phyloP scores from a whole-genome alignment of 75 land plant genomes.

The Cupressus sempervirens region DNA sequence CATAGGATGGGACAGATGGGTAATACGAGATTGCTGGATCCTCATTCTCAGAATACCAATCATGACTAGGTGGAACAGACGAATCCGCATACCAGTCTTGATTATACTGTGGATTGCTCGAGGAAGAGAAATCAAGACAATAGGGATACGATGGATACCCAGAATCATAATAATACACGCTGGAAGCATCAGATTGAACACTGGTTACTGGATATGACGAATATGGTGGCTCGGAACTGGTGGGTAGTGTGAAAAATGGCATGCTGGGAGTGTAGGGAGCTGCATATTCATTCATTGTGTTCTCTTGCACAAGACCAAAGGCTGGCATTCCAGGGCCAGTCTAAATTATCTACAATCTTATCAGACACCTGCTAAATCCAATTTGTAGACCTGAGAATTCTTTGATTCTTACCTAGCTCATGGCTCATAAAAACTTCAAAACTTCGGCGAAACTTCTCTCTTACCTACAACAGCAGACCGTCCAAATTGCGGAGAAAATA shows the following conservation, averaged over 20 bases:
- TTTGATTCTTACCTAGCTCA: neutral
- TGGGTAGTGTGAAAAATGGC: neutral
- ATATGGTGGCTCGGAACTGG: neutral
- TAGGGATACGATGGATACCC: neutral
- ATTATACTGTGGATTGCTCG: neutral
- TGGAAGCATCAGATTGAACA: neutral
- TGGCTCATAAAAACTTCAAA: neutral
- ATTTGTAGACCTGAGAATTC: neutral
- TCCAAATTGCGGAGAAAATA: neutral
- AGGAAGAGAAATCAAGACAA: neutral
- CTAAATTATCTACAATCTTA: neutral
- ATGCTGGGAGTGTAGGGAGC: slow-evolving; percentile 1
- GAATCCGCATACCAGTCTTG: neutral
- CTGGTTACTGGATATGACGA: neutral
- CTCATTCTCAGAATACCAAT: neutral
- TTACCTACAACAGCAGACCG: too few species aligned
- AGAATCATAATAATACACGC: slow-evolving; percentile 7
- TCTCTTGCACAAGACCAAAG: neutral
- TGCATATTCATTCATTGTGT: neutral
- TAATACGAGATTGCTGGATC: neutral
- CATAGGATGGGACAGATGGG: neutral
- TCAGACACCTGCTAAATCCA: neutral
- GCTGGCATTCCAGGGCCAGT: neutral
- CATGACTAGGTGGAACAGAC: neutral
- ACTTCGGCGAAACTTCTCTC: neutral